Evolutionary conservation across 179 eudicot species (phyloP).

Genomic region (Carnegiea gigantea): DNA sequence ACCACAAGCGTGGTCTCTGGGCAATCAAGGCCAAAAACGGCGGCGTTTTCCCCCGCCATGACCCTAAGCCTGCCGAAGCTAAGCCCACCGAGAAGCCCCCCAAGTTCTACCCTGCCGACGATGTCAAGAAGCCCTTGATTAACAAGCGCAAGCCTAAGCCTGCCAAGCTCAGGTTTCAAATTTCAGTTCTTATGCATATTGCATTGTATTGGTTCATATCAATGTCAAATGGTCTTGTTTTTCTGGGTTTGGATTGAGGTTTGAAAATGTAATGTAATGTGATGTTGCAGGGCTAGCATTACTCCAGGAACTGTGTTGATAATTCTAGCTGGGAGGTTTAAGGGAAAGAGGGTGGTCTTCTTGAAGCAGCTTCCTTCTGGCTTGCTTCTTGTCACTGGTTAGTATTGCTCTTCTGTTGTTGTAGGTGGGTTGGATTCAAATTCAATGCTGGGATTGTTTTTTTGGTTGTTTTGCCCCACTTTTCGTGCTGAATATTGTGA

Average conservation of each 20-base stretch:
- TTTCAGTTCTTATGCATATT: background rate
- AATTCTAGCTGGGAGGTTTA: conserved; percentile 77
- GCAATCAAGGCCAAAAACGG: conserved; percentile 91
- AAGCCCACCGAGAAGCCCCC: conserved; percentile 43
- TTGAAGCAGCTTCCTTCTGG: conserved; percentile 91
- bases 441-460: background rate
- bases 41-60: conserved; percentile 77
- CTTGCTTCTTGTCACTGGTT: conserved; percentile 75
- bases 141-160: conserved; percentile 76
- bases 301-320: conserved; percentile 88
- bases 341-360: conserved; percentile 89
- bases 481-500: background rate
- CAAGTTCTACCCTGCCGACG: conserved; percentile 90
- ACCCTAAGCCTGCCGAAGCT: conserved; percentile 38
- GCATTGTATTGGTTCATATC: no score
- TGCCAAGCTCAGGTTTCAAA: conserved; percentile 62
- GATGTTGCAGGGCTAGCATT: conserved; percentile 55
- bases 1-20: conserved; percentile 90
- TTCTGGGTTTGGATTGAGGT: background rate
- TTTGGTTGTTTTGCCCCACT: no score
- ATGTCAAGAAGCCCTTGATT: conserved; percentile 69
- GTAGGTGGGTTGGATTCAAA: background rate
- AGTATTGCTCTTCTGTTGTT: background rate
- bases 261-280: background rate
- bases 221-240: background rate